These are phyloP conservation scores for Helianthus tuberosus DNA, from an alignment of 129 eudicot species.

Conservation along the genomic window DNA sequence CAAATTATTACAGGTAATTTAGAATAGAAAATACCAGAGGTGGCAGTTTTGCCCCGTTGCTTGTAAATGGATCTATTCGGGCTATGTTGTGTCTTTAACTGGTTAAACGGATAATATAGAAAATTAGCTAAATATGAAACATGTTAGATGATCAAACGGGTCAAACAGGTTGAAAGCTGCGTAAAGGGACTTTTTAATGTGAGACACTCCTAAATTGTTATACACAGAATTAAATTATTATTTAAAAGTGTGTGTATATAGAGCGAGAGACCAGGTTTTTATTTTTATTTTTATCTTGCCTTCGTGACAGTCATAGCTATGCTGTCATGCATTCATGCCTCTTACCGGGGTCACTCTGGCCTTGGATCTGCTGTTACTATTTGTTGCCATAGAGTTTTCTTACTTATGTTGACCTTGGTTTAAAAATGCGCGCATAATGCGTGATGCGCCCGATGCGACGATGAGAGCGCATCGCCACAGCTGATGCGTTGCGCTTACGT, in stretches of 20 bases:
- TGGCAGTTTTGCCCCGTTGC: neutral
- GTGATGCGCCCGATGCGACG: no score
- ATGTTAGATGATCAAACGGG: neutral
- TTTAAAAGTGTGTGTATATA: neutral
- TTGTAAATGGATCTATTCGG: neutral
- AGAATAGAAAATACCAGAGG: conserved; percentile 4
- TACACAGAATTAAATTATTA: neutral
- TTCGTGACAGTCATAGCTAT: no score
- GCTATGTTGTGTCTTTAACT: neutral
- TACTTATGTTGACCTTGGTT: no score
- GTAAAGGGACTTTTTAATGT: neutral
- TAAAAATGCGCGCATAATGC: no score
- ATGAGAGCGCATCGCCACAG: no score
- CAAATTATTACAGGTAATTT: conserved; percentile 85
- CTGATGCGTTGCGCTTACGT: no score
- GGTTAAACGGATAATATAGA: neutral
- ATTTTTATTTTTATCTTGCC: neutral
- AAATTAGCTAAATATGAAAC: neutral
- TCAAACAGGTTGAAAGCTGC: neutral
- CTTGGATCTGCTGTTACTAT: neutral
- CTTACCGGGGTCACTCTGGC: no score
- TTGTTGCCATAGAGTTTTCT: neutral
- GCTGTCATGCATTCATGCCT: no score
- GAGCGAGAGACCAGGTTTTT: neutral
- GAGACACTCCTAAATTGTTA: neutral